Percentiles rank a stretch among this genome's conserved stretches.
Conservation (phyloP, 306 rosid species). For the Acacia acuminata region DNA sequence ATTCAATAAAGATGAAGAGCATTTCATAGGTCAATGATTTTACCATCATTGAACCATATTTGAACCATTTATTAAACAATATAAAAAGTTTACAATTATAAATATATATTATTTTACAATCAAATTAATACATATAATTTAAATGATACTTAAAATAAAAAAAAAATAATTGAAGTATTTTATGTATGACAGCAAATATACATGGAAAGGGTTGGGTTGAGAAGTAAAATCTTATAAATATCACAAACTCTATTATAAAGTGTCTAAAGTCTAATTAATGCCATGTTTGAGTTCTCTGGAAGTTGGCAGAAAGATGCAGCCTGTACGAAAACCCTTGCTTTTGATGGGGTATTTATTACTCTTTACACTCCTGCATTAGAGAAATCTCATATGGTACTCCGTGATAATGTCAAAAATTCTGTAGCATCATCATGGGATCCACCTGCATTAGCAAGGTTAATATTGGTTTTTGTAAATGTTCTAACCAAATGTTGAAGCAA, state of each 20-base stretch:
- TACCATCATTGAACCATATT: background rate
- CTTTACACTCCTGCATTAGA: constrained; percentile 90
- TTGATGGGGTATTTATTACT: constrained; percentile 92
- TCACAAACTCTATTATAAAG: background rate
- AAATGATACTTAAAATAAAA: too few species aligned
- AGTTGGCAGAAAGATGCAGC: constrained; percentile 99
- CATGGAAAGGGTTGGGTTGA: background rate
- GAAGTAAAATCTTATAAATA: background rate
- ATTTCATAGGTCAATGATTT: background rate
- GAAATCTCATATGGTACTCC: constrained; percentile 82
- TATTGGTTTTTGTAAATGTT: constrained; percentile 23
- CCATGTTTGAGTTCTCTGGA: constrained; percentile 92
- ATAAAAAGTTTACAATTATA: too few species aligned
- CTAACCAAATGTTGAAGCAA: constrained; percentile 17
- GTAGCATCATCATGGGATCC: constrained; percentile 97
- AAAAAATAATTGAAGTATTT: background rate
- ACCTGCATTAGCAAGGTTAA: constrained; percentile 86
- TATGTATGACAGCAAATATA: background rate
- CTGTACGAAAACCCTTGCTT: constrained; percentile 82
- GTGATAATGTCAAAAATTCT: constrained; percentile 68
- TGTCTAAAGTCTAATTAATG: constrained; percentile 31
- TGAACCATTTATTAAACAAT: background rate
- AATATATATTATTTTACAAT: background rate
- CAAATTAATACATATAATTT: too few species aligned
- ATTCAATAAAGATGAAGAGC: background rate